Evolutionary conservation across 1,284 basidiomycete genomes (phyloP), one percentile per base, ranked within the genome.

Genomic region (Cutaneotrichosporon sp.): DNA sequence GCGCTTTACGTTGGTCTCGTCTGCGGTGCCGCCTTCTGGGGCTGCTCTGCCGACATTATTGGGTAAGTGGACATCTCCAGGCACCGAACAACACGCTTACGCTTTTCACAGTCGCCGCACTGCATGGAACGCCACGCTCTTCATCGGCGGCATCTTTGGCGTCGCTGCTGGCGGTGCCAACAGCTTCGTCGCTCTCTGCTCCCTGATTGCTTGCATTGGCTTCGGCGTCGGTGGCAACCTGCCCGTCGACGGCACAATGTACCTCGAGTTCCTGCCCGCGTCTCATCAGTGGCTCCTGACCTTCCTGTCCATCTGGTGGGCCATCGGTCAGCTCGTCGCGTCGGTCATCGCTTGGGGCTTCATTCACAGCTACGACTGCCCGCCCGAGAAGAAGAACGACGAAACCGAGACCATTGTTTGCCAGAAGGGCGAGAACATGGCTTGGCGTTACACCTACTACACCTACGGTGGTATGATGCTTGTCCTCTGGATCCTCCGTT

Each of bases 231-330:
- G 83, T 56, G 78, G 83, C 56, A 84, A 83, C 48, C 64, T 82
- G 15, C 82, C 80, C 3, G 81, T 82, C 18, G 81, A 83, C 61
- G 80, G 80, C 46, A 80, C 80, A 8, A 70, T 83, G 45, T 83
- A 79, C 64, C 74, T 83, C 45, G 82, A 83, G 62, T 79, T 80
- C 58, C 73, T 82, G 37, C 81, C 82, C 1, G 68, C 76, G 46
- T 77, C 76, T 12, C 76, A 81, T 54, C 81, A 84, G 77, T 84
- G 81, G 79, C 79, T 82, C 35, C 70, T 85, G 41, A 85, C 83
- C 0, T 73, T 85, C n/a, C 77, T 85, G 1, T 83, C 81, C 9
- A 77, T 80, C 23, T 84, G 81, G 79, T 85, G 84, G 84, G 81
- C 81, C 15, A 63, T 84, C 20, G 84, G 83, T 8, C 64, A 67